Evolutionary conservation across 202 grass and related monocot species (phyloP).

Genomic region (Dendrocalamus latiflorus): DNA sequence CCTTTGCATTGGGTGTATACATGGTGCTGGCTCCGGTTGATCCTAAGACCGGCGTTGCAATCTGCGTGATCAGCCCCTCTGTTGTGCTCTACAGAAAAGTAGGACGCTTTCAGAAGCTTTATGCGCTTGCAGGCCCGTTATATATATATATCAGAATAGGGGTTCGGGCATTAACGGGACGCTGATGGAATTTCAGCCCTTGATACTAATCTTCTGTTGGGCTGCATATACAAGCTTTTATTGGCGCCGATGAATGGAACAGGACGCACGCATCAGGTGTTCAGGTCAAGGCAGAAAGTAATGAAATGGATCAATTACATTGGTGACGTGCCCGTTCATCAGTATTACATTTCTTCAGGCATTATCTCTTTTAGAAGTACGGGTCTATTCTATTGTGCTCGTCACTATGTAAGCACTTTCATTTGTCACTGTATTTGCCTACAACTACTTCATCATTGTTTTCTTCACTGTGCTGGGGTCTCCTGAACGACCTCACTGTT

Average conservation of each 20-base stretch:
- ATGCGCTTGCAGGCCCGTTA: background rate
- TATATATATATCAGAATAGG: background rate
- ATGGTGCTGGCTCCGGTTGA: constrained; percentile 6
- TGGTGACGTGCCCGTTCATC: too few species aligned
- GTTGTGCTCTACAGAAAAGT: background rate
- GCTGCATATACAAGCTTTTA: background rate
- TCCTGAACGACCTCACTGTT: too few species aligned
- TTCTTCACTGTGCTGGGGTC: too few species aligned
- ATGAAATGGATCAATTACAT: too few species aligned
- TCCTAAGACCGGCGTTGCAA: background rate
- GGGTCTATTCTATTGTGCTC: too few species aligned
- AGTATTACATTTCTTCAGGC: too few species aligned
- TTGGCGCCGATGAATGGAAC: background rate
- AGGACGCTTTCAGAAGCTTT: background rate
- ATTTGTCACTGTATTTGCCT: too few species aligned
- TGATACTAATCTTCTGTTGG: background rate
- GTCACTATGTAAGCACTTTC: too few species aligned
- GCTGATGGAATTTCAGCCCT: background rate
- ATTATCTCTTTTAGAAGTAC: too few species aligned
- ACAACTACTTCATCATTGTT: too few species aligned
- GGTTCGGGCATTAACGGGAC: background rate
- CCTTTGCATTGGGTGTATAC: background rate
- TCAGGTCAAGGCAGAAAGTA: too few species aligned
- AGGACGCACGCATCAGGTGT: too few species aligned
- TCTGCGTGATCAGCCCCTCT: background rate